These are phyloP conservation scores for Lignosus rhinocerotis DNA, from an alignment of 1,284 basidiomycete genomes.

Conservation along the genomic window DNA sequence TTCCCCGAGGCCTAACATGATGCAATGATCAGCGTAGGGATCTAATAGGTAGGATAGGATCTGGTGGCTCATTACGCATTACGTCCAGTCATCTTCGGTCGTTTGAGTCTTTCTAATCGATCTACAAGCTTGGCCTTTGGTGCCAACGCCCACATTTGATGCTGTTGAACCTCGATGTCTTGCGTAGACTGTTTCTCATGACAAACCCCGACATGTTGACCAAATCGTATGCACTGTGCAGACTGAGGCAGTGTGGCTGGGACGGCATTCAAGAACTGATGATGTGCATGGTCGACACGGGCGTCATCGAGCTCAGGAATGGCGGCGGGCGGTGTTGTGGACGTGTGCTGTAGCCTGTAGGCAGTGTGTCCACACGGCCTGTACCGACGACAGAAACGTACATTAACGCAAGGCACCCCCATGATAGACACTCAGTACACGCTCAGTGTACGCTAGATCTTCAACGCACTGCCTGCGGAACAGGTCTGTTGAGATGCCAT, in stretches of 20 bases:
- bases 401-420: slow-evolving; percentile 8
- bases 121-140: neutral
- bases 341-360: neutral
- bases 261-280: too few species aligned
- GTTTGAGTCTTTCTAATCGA: too few species aligned
- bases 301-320: neutral
- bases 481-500: slow-evolving; percentile 21
- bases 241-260: too few species aligned
- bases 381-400: neutral
- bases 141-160: neutral
- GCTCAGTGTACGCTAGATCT: neutral
- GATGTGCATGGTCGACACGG: neutral
- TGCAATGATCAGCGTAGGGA: slow-evolving; percentile 20
- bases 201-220: neutral
- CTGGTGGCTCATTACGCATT: neutral
- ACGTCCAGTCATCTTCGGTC: too few species aligned
- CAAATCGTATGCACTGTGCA: neutral
- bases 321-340: neutral
- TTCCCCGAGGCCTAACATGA: slow-evolving; percentile 6
- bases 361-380: neutral
- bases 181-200: neutral
- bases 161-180: neutral
- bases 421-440: neutral
- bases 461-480: slow-evolving; percentile 13
- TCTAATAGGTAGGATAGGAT: neutral